Percentiles rank a stretch among this genome's conserved stretches.
Conservation (phyloP, 1,284 basidiomycete species). For the Pseudozyma sp. region DNA sequence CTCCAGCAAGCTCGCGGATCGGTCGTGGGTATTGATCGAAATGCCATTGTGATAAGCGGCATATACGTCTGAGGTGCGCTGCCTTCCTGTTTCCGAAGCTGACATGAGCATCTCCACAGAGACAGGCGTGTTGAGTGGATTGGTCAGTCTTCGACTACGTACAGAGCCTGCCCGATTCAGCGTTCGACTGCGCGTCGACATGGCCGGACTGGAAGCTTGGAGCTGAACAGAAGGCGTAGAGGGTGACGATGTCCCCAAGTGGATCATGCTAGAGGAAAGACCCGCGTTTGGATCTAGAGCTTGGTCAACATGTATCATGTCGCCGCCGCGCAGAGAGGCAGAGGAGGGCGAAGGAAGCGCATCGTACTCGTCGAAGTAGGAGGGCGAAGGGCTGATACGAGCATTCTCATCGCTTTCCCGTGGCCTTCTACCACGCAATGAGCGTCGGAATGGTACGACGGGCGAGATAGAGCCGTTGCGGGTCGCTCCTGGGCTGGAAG, state of each 20-base stretch:
- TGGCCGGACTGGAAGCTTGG: constrained; percentile 39
- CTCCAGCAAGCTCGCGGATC: constrained; percentile 22
- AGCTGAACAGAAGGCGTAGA: constrained; percentile 22
- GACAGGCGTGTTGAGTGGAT: constrained; percentile 36
- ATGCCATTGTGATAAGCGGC: constrained; percentile 11
- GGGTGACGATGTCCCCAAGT: constrained; percentile 25
- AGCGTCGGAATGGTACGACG: constrained; percentile 33
- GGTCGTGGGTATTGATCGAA: background rate
- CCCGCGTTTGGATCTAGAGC: constrained; percentile 9
- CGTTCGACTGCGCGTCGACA: constrained; percentile 48
- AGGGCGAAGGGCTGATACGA: constrained; percentile 35
- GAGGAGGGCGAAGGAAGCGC: constrained; percentile 21
- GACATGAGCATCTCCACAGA: constrained; percentile 6
- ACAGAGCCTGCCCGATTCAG: constrained; percentile 29
- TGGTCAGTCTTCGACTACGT: constrained; percentile 29
- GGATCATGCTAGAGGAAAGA: constrained; percentile 28
- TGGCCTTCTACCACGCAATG: constrained; percentile 24
- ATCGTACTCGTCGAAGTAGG: constrained; percentile 41
- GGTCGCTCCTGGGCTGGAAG: constrained; percentile 27
- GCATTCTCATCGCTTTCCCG: constrained; percentile 45
- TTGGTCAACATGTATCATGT: constrained; percentile 18
- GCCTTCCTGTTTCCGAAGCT: background rate
- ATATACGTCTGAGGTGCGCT: constrained; percentile 2
- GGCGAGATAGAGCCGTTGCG: constrained; percentile 44
- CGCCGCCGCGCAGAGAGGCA: constrained; percentile 18